phyloP scores from a whole-genome alignment of 306 rosid genomes.

The Glycine soja region DNA sequence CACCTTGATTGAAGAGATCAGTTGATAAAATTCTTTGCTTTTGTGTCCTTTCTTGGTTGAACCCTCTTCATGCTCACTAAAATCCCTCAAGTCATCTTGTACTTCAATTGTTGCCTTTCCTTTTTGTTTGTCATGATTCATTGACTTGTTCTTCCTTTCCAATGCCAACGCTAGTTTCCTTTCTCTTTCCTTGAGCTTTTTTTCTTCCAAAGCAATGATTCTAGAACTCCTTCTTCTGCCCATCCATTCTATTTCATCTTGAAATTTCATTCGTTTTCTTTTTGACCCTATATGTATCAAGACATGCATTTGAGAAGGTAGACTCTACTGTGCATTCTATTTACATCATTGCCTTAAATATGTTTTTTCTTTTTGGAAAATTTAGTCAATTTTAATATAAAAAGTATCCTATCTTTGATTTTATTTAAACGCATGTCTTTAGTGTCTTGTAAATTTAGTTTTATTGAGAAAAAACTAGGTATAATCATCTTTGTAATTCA shows the following conservation, averaged over 20 bases:
- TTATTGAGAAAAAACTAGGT: background rate
- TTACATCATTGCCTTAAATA: background rate
- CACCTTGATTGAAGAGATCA: constrained; percentile 39
- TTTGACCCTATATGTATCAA: background rate
- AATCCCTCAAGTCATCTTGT: background rate
- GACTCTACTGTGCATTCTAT: background rate
- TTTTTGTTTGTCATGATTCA: constrained; percentile 29
- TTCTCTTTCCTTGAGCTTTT: background rate
- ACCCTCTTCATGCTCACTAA: background rate
- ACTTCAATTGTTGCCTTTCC: constrained; percentile 1
- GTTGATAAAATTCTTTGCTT: constrained; percentile 15
- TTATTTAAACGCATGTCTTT: background rate
- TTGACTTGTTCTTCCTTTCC: background rate
- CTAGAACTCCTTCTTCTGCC: constrained; percentile 48
- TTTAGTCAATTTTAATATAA: background rate
- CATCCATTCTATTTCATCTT: background rate
- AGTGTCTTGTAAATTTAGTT: background rate
- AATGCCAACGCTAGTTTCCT: background rate
- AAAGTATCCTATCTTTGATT: too few relatives aligned
- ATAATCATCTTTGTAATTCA: too few relatives aligned
- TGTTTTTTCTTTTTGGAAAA: background rate
- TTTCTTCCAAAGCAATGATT: constrained; percentile 49
- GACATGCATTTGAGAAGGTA: background rate
- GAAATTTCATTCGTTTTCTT: background rate
- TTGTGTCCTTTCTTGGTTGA: background rate